A percentile compares a stretch with the other conserved stretches of the same genome.
Evolutionary conservation across 345 rosid species (phyloP).

Genomic region (Ceriops decandra): DNA sequence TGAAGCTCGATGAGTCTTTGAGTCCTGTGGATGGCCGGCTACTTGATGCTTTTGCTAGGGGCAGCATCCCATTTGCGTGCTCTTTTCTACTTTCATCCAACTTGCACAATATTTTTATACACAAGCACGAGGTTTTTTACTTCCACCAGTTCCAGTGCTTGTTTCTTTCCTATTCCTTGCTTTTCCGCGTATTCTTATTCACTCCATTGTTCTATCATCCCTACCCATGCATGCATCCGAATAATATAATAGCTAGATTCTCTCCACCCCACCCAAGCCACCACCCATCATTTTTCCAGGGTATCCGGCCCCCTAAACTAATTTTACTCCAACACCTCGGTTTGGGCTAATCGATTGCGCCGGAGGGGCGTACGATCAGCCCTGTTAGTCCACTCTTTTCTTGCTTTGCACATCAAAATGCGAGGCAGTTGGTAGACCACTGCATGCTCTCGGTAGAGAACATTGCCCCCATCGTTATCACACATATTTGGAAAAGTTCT

Average conservation of each 20-base stretch:
- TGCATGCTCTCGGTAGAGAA: too few relatives aligned
- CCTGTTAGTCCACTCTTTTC: too few relatives aligned
- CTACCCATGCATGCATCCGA: background rate
- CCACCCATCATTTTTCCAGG: background rate
- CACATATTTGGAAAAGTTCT: too few relatives aligned
- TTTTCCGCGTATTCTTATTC: background rate
- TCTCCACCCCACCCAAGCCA: background rate
- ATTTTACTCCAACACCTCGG: too few relatives aligned
- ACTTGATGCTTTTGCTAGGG: background rate
- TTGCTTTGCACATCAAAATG: too few relatives aligned
- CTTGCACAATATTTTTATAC: background rate
- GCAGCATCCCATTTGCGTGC: background rate
- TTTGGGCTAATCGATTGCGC: too few relatives aligned
- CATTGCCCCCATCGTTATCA: too few relatives aligned
- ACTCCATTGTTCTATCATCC: background rate
- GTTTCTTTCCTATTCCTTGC: background rate
- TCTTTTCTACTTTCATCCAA: background rate
- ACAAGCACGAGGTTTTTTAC: background rate
- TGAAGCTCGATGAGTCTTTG: background rate
- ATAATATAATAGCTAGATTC: background rate
- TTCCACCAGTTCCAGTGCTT: constrained; percentile 1
- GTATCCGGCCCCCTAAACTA: too few relatives aligned
- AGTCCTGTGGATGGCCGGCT: background rate
- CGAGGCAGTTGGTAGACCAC: too few relatives aligned
- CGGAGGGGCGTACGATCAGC: too few relatives aligned